Evolutionary conservation across 495 filamentous ascomycete species (phyloP), one percentile per base, ranked within the genome.

Genomic region (Neurospora sp.): DNA sequence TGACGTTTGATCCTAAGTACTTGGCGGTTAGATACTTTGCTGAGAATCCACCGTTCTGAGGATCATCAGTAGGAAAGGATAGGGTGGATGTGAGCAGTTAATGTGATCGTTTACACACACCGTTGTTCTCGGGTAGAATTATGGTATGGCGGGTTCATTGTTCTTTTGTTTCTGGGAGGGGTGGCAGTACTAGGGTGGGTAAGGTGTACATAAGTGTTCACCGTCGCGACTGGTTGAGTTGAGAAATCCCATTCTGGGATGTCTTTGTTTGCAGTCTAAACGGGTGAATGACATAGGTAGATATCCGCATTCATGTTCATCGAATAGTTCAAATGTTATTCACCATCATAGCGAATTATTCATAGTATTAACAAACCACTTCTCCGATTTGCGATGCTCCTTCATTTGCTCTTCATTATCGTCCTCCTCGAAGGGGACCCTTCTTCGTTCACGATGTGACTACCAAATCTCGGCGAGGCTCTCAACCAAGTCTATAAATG

Each of bases 1-100:
- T 92, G 68, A 84, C 83, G 22, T 90, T 90, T 80, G 83, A 89
- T 48, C 85, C 89, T 39, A 85, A 83, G 71, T 97, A 93, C 81
- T 72, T 86, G 74, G 80, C 77, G 39, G 75, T 73, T 44, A 84
- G 77, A 59, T 80, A 71, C 20, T 73, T 61, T 39, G 40, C 69
- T 39, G 35, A 68, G 68, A 53, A 74, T 16, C 39, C 65, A 12
- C 59, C 5, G 5, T 69, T 14, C 4, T 38, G 46, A 69, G 37
- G 71, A 16, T 69, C 38, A 22, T n/a, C 38, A 16, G 20, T 8
- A 8, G 2, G 27, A 35, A 35, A 9, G 46, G 20, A 27, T 12
- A 35, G 53, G 27, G 14, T 1, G 53, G 14, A 35, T 61, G 3
- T 35, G 53, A 14, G 27, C 12, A 18, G 14, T 61, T 61, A 61